phyloP scores from a whole-genome alignment of 148 eudicot genomes.

The Linanthus parryae region DNA sequence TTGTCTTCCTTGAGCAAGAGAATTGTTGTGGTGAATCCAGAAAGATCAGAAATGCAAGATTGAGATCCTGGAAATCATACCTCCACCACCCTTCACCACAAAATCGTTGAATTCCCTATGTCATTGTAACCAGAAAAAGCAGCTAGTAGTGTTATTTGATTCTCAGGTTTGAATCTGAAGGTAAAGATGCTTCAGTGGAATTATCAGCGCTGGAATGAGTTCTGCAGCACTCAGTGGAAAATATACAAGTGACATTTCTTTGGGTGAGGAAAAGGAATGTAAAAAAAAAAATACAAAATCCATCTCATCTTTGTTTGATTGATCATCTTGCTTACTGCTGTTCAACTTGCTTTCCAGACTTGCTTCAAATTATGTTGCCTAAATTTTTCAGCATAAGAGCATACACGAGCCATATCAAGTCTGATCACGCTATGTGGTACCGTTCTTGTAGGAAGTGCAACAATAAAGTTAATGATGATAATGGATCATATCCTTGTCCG shows the following conservation, averaged over 20 bases:
- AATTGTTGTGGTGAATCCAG: constrained; percentile 64
- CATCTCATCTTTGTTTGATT: no score
- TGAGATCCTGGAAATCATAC: constrained; percentile 83
- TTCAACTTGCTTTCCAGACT: no score
- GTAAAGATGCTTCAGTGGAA: constrained; percentile 77
- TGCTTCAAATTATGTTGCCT: constrained; percentile 73
- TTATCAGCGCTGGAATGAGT: constrained; percentile 74
- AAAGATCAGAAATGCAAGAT: constrained; percentile 52
- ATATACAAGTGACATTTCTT: constrained; percentile 48
- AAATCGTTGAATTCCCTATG: no score
- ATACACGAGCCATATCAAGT: constrained; percentile 62
- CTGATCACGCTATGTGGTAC: constrained; percentile 93
- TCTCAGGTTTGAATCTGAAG: constrained; percentile 83
- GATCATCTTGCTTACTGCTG: no score
- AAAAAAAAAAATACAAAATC: no score
- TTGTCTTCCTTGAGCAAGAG: constrained; percentile 80
- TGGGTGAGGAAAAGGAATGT: constrained; percentile 96
- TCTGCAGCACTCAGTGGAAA: constrained; percentile 40
- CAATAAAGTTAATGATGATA: constrained; percentile 88
- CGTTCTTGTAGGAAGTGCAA: constrained; percentile 93
- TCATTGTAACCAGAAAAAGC: no score
- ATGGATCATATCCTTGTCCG: constrained; percentile 95
- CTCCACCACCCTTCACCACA: no score
- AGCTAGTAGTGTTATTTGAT: no score
- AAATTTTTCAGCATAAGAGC: constrained; percentile 69